Conservation (phyloP, 2,329 filamentous ascomycete genomes). For the Ophiocordyceps robertsii region DNA sequence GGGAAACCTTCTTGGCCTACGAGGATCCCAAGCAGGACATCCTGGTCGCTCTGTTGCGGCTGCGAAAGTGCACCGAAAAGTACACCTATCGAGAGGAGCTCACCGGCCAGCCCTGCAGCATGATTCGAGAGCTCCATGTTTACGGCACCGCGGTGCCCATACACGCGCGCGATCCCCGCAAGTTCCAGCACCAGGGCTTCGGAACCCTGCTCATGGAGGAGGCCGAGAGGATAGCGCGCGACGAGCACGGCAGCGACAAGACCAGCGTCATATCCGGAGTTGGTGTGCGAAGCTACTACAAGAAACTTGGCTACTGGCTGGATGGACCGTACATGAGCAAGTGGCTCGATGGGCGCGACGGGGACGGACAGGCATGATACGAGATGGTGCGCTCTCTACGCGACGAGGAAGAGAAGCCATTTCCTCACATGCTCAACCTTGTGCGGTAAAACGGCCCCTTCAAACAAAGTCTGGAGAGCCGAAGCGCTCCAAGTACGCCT, state of each 20-base stretch:
- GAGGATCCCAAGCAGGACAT: slow-evolving; percentile 99
- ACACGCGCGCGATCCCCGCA: slow-evolving; percentile 84
- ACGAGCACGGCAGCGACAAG: slow-evolving; percentile 89
- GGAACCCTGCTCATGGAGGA: slow-evolving; percentile 96
- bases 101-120: slow-evolving; percentile 70
- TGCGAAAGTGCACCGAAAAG: slow-evolving; percentile 81
- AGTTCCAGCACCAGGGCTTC: slow-evolving; percentile 97
- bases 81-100: slow-evolving; percentile 90
- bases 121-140: slow-evolving; percentile 90
- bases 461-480: neutral
- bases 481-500: neutral
- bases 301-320: slow-evolving; percentile 80
- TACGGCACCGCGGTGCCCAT: slow-evolving; percentile 97
- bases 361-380: slow-evolving; percentile 3
- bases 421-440: neutral
- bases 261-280: slow-evolving; percentile 98
- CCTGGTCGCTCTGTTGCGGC: slow-evolving; percentile 73
- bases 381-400: neutral
- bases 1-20: slow-evolving; percentile 97
- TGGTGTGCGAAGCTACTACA: slow-evolving; percentile 89
- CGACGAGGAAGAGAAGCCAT: too few relatives aligned
- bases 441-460: neutral
- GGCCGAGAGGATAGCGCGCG: slow-evolving; percentile 83
- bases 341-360: slow-evolving; percentile 38
- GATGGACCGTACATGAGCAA: slow-evolving; percentile 80